Evolutionary conservation across 306 rosid genomes (phyloP), one percentile per base, ranked within the genome.

Genomic region (Urtica urens): DNA sequence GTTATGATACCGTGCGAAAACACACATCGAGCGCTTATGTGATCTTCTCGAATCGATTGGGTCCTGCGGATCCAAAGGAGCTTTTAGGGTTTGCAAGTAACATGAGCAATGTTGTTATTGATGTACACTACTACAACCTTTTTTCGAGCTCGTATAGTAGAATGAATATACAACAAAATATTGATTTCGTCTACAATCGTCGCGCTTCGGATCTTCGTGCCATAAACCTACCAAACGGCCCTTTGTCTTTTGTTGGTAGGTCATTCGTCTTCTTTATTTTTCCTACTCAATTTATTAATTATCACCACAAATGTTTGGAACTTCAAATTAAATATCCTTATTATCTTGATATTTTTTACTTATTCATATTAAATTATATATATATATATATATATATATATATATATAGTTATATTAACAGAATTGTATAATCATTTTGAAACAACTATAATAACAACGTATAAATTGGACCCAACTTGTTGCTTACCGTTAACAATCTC

Each of bases 171-270:
- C 56, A 21, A 6, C 56, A 51, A 34, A 51, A 51, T 42, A 51
- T 51, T 22, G 43, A 51, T 21, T 51, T 51, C 56, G 23, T 51
- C 42, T 23, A 51, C 56, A 18, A 51, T 18, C 56, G 35, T 7
- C 21, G 56, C 11, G 21, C 28, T 7, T 51, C 56, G 20, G 56
- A 51, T 30, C 56, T 51, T 29, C 10, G 10, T 12, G 56, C 56
- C 6, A 8, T 51, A 3, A 31, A 25, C 27, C 7, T 22, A 1
- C 16, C 56, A 0, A 19, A 18, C n/a, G 56, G 56, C 17, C 41
- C 56, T 3, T 29, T 31, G 2, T 30, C 42, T 51, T 51, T 51
- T 31, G 56, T 51, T 51, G 56, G 56, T 51, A 51, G 14, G 41
- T 51, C 0, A 3, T 26, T 27, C 10, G 5, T 6, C 18, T 41